Evolutionary conservation across 1,284 basidiomycete genomes (phyloP).

Genomic region (Pseudozyma pruni): DNA sequence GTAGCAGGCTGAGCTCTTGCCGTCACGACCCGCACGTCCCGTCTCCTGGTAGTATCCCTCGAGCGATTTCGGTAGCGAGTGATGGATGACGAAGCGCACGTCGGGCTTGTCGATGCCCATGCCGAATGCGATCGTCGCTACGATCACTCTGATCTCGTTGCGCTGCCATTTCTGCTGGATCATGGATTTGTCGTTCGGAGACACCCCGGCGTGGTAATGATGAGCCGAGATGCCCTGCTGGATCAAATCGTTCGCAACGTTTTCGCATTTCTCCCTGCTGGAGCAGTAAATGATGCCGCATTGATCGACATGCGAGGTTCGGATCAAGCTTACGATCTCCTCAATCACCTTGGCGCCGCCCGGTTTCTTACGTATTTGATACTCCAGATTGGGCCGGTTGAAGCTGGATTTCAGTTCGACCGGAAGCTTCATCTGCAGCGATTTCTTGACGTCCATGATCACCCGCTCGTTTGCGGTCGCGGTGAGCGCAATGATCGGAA

Average conservation of each 20-base stretch:
- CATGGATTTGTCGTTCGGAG: slow-evolving; percentile 74
- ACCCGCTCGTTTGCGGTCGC: slow-evolving; percentile 87
- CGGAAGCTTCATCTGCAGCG: slow-evolving; percentile 74
- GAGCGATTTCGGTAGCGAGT: slow-evolving; percentile 76
- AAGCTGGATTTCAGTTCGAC: slow-evolving; percentile 78
- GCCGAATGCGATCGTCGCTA: slow-evolving; percentile 87
- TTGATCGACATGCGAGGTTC: slow-evolving; percentile 73
- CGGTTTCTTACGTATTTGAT: slow-evolving; percentile 75
- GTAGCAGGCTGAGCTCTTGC: slow-evolving; percentile 70
- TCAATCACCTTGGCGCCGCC: slow-evolving; percentile 71
- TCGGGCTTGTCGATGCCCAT: slow-evolving; percentile 97
- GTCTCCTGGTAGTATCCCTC: slow-evolving; percentile 85
- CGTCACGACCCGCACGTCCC: slow-evolving; percentile 84
- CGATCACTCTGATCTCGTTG: slow-evolving; percentile 81
- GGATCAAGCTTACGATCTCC: slow-evolving; percentile 81
- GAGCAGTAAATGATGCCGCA: slow-evolving; percentile 90
- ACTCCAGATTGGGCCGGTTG: slow-evolving; percentile 89
- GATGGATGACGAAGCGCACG: slow-evolving; percentile 82
- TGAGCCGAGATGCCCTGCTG: slow-evolving; percentile 75
- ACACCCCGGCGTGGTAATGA: slow-evolving; percentile 88
- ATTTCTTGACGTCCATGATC: slow-evolving; percentile 80
- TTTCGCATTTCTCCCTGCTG: slow-evolving; percentile 80
- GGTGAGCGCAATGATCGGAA: slow-evolving; percentile 95
- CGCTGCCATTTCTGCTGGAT: slow-evolving; percentile 81
- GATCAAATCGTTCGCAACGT: slow-evolving; percentile 77